These are phyloP conservation scores for Kalaharituber pfeilii DNA, from an alignment of 2,329 filamentous ascomycete species.

Conservation along the genomic window DNA sequence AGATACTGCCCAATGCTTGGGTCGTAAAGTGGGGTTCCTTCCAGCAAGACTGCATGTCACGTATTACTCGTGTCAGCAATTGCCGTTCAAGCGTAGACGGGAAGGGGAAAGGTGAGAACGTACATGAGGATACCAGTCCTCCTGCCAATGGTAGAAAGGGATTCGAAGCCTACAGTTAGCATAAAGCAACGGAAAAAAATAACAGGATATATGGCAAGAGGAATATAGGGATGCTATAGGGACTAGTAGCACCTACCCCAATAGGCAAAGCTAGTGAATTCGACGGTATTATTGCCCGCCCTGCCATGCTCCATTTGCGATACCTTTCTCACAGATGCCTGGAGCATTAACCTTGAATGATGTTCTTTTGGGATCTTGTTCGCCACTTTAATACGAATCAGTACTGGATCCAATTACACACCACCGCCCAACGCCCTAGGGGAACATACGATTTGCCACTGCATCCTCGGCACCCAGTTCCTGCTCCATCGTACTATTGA, in stretches of 20 bases:
- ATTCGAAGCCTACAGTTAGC: background rate
- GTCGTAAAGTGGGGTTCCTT: background rate
- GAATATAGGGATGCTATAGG: too few relatives aligned
- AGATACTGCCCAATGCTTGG: background rate
- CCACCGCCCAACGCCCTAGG: background rate
- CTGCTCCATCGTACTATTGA: background rate
- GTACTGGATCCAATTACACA: background rate
- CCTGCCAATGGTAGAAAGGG: background rate
- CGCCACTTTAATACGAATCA: background rate
- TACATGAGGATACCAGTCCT: background rate
- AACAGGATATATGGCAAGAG: too few relatives aligned
- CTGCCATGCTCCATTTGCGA: background rate
- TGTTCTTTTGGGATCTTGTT: background rate
- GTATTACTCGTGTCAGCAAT: background rate
- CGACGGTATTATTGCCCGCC: background rate
- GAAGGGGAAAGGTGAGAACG: background rate
- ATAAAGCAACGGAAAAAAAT: background rate
- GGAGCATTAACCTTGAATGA: background rate
- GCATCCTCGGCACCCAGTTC: background rate
- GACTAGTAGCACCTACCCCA: background rate
- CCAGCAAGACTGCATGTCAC: background rate
- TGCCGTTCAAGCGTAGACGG: background rate
- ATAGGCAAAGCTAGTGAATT: background rate
- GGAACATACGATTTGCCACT: background rate
- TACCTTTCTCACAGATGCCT: background rate